phyloP scores from a whole-genome alignment of 2,329 filamentous ascomycete genomes.

The Cladophialophora exuberans region DNA sequence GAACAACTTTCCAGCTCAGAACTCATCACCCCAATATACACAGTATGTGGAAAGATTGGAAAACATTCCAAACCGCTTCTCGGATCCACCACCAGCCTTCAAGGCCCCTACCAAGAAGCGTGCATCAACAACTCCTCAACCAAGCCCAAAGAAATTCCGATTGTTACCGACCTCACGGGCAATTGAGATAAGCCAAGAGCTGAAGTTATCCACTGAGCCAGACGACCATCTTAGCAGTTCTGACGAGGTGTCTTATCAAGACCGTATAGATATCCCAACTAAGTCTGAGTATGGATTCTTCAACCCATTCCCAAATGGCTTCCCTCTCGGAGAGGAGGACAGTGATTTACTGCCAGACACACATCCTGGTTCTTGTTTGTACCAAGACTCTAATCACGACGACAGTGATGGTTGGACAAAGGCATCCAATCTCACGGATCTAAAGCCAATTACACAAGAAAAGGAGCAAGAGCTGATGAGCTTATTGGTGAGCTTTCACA shows the following conservation, averaged over 20 bases:
- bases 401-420: constrained; percentile 12
- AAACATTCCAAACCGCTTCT: background rate
- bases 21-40: too few relatives aligned
- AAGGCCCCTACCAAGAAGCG: background rate
- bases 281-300: constrained; percentile 9
- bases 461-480: constrained; percentile 6
- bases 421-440: background rate
- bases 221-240: too few relatives aligned
- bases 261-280: too few relatives aligned
- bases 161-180: constrained; percentile 12
- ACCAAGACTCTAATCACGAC: constrained; percentile 10
- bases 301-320: constrained; percentile 4
- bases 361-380: constrained; percentile 8
- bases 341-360: constrained; percentile 1
- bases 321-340: constrained; percentile 1
- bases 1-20: too few relatives aligned
- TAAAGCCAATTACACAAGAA: constrained; percentile 1
- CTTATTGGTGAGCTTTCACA: constrained; percentile 1
- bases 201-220: too few relatives aligned
- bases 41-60: too few relatives aligned
- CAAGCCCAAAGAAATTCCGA: constrained; percentile 4
- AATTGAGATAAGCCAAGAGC: constrained; percentile 7
- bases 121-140: background rate
- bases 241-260: too few relatives aligned
- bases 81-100: background rate